Evolutionary conservation across 495 filamentous ascomycete genomes (phyloP), one percentile per base, ranked within the genome.

Genomic region (Talaromyces nanjingensis): DNA sequence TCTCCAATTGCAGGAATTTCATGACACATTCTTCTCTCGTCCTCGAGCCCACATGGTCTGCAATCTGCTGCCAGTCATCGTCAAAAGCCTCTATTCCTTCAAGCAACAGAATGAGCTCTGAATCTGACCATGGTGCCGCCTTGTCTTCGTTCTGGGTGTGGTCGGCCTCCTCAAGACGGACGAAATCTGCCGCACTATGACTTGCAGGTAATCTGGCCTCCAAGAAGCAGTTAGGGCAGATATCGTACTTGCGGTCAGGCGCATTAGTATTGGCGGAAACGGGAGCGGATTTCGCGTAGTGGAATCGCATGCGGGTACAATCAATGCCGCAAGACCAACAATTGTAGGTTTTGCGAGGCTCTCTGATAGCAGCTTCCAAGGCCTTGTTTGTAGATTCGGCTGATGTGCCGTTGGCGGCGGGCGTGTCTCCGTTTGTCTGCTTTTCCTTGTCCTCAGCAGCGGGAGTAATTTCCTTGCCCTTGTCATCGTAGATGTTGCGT

Each of bases 1-100:
- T 94, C 60, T 93, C 91, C 27, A 93, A 77, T 70, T 96, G 91
- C 65, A 98, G 77, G 80, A 98, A 98, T 71, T 96, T 93, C 69
- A 97, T 79, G 27, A 97, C 92, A 74, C 94, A 98, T 77, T 98
- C 91, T 76, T 98, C 94, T 42, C 91, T 83, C n/a, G 91, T 96
- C 53, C 92, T 85, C 2, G 91, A 92, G 34, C 90, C 90, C 29
- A 98, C 94, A 68, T 96, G 89, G 64, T 91, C 91, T 1, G 94
- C 85, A 63, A 98, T 92, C 67, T 89, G 84, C 60, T 91, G 89
- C 94, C 94, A 98, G 75, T 97, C 89, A 33, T 98, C 96, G 66
- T 97, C 92, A 67, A 89, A 93, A 66, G 87, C 81, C 79, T 98
- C 94, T 61, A 98, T 74, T 11, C 85, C 94, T 74, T 98, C 94